phyloP scores from a whole-genome alignment of 805 yeast species.

The Saccharomycopsis guyanensis region DNA sequence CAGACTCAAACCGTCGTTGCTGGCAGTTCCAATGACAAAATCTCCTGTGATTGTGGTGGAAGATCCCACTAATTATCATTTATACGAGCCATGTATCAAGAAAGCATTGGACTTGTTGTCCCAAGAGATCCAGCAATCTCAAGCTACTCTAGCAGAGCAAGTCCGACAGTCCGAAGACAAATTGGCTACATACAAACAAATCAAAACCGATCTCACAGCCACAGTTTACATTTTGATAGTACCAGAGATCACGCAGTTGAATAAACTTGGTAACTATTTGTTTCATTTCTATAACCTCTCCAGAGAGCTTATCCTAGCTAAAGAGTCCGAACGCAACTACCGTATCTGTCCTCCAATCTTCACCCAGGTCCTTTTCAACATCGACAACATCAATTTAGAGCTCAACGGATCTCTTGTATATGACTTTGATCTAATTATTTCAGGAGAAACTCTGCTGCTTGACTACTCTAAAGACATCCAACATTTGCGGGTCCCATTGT shows the following conservation, averaged over 20 bases:
- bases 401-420: neutral
- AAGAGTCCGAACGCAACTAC: neutral
- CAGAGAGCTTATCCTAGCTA: conserved; percentile 22
- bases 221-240: conserved; percentile 27
- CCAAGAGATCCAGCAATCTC: neutral
- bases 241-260: conserved; percentile 23
- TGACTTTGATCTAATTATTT: neutral
- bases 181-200: neutral
- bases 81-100: neutral
- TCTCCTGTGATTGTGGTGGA: conserved; percentile 1
- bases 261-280: conserved; percentile 27
- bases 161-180: neutral
- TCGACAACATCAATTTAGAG: neutral
- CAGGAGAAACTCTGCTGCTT: neutral
- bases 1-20: too few relatives aligned
- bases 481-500: neutral
- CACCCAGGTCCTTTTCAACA: conserved; percentile 21
- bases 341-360: conserved; percentile 11
- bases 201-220: conserved; percentile 2
- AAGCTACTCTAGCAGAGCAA: neutral
- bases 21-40: too few relatives aligned
- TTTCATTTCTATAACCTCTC: conserved; percentile 27
- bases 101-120: neutral
- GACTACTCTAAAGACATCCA: neutral
- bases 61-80: neutral